Evolutionary conservation across 306 rosid genomes (phyloP).

Genomic region (Sindora glabra): DNA sequence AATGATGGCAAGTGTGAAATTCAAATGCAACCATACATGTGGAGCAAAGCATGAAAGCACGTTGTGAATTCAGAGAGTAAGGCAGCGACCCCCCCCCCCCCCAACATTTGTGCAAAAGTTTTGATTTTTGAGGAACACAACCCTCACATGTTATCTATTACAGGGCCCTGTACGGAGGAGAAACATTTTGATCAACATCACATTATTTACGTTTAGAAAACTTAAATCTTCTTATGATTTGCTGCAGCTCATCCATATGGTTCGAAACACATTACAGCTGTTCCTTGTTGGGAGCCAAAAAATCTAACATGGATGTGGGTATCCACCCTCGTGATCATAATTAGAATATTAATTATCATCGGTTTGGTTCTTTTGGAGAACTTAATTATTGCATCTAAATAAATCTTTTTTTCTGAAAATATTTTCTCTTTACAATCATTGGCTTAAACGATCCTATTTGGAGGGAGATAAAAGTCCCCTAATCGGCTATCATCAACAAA

Average conservation of each 20-base stretch:
- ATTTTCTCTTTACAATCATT: too few relatives aligned
- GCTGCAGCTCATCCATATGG: slow-evolving; percentile 12
- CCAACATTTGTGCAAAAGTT: too few relatives aligned
- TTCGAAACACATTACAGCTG: slow-evolving; percentile 24
- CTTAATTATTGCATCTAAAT: slow-evolving; percentile 6
- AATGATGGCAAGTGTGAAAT: slow-evolving; percentile 15
- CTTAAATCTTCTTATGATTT: slow-evolving; percentile 18
- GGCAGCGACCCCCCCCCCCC: slow-evolving; percentile 25
- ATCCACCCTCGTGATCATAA: slow-evolving; percentile 9
- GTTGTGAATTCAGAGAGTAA: slow-evolving; percentile 25
- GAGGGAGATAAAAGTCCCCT: too few relatives aligned
- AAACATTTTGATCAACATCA: background rate
- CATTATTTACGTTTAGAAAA: slow-evolving; percentile 9
- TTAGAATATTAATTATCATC: background rate
- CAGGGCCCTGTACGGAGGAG: background rate
- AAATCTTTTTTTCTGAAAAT: too few relatives aligned
- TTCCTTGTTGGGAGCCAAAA: slow-evolving; percentile 10
- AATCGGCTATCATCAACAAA: too few relatives aligned
- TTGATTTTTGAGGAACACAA: slow-evolving; percentile 4
- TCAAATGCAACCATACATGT: slow-evolving; percentile 25
- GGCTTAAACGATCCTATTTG: too few relatives aligned
- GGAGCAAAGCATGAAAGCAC: slow-evolving; percentile 33
- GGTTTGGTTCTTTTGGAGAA: background rate
- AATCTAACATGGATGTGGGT: slow-evolving; percentile 15
- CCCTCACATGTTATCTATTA: slow-evolving; percentile 29